phyloP scores from a whole-genome alignment of 2,329 filamentous ascomycete species.

The Colletotrichum lini region DNA sequence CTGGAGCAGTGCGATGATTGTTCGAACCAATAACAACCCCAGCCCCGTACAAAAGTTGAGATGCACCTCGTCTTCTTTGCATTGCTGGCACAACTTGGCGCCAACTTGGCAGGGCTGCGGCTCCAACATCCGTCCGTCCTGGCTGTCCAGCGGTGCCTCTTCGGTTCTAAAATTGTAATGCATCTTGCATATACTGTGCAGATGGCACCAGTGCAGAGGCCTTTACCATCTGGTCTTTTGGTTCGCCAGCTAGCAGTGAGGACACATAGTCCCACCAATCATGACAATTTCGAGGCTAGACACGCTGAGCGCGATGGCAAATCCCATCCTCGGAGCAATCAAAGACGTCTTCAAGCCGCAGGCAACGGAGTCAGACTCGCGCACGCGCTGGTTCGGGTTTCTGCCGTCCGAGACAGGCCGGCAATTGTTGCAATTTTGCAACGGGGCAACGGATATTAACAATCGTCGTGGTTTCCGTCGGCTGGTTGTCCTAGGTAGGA shows the following conservation, averaged over 20 bases:
- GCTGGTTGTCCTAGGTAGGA: neutral
- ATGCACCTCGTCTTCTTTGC: conserved; percentile 42
- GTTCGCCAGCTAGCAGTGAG: conserved; percentile 27
- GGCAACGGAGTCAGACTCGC: neutral
- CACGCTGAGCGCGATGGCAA: conserved; percentile 8
- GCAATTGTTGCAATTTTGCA: conserved; percentile 19
- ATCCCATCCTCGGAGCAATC: conserved; percentile 8
- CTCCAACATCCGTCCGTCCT: conserved; percentile 27
- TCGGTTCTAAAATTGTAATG: conserved; percentile 36
- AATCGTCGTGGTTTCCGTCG: neutral
- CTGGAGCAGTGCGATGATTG: conserved; percentile 30
- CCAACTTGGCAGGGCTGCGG: conserved; percentile 37
- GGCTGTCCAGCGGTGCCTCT: conserved; percentile 5
- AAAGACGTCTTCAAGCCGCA: conserved; percentile 14
- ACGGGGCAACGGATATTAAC: neutral
- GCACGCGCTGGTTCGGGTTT: conserved; percentile 4
- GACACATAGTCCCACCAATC: conserved; percentile 31
- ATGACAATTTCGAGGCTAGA: conserved; percentile 9
- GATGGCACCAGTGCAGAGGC: conserved; percentile 23
- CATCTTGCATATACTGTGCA: conserved; percentile 34
- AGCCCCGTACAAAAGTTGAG: conserved; percentile 25
- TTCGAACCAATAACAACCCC: conserved; percentile 23
- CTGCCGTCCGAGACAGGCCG: conserved; percentile 12
- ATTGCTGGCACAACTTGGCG: conserved; percentile 33
- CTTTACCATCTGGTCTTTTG: conserved; percentile 5